Conservation (phyloP, 139 green algal genomes). For the Desmodesmus armatus region DNA sequence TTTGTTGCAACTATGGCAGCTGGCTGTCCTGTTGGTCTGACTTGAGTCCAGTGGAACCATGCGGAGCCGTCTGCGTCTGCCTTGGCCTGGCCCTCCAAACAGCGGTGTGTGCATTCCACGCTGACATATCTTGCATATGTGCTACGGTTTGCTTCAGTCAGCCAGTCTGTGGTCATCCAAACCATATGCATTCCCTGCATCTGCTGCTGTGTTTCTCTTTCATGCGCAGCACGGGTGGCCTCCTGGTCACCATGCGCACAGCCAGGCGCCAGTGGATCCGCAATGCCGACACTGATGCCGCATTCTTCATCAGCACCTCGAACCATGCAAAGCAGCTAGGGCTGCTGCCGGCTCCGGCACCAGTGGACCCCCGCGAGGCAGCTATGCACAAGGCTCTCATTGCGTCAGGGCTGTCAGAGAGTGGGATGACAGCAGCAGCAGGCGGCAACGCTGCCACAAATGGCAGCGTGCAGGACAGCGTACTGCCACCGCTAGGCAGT, state of each 20-base stretch:
- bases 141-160: too few species aligned
- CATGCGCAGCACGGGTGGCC: conserved; percentile 28
- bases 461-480: too few species aligned
- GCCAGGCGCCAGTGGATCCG: conserved; percentile 26
- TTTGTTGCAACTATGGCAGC: too few species aligned
- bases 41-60: too few species aligned
- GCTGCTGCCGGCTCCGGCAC: neutral
- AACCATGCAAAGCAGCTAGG: neutral
- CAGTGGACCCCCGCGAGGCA: neutral
- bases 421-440: conserved; percentile 17
- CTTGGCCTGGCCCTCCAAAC: too few species aligned
- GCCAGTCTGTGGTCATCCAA: too few species aligned
- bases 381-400: neutral
- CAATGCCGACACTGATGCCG: neutral
- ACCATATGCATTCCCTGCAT: too few species aligned
- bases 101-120: too few species aligned
- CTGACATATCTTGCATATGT: too few species aligned
- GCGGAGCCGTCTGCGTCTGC: too few species aligned
- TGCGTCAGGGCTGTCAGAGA: conserved; percentile 24
- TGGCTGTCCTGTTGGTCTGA: too few species aligned
- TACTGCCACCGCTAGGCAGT: too few species aligned
- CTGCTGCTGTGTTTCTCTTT: neutral
- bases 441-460: neutral
- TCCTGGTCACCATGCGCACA: conserved; percentile 40
- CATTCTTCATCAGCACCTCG: conserved; percentile 11